phyloP scores from a whole-genome alignment of 2,329 filamentous ascomycete genomes.

The Sphaerulina vaccinii region DNA sequence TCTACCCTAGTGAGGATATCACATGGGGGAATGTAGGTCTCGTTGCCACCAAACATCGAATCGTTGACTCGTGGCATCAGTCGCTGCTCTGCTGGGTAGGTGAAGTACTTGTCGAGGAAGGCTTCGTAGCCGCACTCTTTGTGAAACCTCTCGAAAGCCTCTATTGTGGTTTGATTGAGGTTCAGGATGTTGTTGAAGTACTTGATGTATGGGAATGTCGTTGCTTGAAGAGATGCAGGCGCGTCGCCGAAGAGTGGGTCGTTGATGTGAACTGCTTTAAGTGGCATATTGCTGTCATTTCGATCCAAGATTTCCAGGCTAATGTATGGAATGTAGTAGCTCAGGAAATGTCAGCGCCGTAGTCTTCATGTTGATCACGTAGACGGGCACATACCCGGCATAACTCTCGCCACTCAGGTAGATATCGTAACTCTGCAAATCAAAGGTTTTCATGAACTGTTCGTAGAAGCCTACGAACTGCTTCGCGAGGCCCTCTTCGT shows the following conservation, averaged over 20 bases:
- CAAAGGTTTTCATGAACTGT: conserved; percentile 53
- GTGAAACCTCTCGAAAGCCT: conserved; percentile 36
- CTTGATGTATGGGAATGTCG: conserved; percentile 11
- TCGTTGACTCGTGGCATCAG: conserved; percentile 20
- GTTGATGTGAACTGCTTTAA: conserved; percentile 8
- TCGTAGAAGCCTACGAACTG: conserved; percentile 48
- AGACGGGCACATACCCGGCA: conserved; percentile 1
- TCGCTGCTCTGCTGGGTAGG: conserved; percentile 34
- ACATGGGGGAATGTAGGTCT: conserved; percentile 21
- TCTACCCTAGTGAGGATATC: conserved; percentile 7
- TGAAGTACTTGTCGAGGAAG: conserved; percentile 52
- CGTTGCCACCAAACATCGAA: not conserved
- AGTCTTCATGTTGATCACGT: not conserved
- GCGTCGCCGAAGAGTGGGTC: not conserved
- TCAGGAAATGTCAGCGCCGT: not conserved
- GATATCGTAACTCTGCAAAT: conserved; percentile 49
- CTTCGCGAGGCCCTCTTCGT: conserved; percentile 42
- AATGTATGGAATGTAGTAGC: conserved; percentile 9
- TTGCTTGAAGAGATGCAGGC: not conserved
- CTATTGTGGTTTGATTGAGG: conserved; percentile 44
- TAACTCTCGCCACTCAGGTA: conserved; percentile 32
- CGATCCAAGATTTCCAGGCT: not conserved
- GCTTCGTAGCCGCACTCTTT: conserved; percentile 39
- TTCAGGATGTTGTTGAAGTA: conserved; percentile 40
- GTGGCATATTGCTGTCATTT: conserved; percentile 6